Percentiles rank a stretch among this genome's conserved stretches.
These are phyloP conservation scores for Bimuria novae-zelandiae DNA, from an alignment of 2,329 filamentous ascomycete genomes.

Conservation along the genomic window DNA sequence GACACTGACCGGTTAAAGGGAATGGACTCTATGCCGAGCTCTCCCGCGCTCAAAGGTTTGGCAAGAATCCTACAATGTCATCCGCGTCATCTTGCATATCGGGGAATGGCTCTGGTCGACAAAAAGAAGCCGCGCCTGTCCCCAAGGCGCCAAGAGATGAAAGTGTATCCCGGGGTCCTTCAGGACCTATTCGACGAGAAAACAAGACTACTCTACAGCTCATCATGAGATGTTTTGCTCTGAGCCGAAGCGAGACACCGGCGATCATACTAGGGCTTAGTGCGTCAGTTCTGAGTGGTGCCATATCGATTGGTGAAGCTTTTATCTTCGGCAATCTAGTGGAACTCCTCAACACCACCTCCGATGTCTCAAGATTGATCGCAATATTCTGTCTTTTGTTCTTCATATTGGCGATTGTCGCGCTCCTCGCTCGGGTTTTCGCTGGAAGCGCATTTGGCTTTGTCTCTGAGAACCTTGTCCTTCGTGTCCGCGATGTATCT, in stretches of 20 bases:
- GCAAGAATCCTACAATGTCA: constrained; percentile 31
- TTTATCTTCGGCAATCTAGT: constrained; percentile 61
- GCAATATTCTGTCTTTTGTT: constrained; percentile 56
- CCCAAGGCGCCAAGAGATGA: constrained; percentile 4
- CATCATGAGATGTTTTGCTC: constrained; percentile 28
- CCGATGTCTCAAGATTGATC: constrained; percentile 25
- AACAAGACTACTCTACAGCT: constrained; percentile 24
- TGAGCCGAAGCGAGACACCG: constrained; percentile 45
- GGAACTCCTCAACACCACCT: constrained; percentile 55
- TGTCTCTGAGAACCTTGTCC: constrained; percentile 52
- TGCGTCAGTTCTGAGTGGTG: constrained; percentile 53
- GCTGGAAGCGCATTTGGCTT: constrained; percentile 55
- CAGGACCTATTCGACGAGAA: background rate
- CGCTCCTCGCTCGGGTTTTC: constrained; percentile 50
- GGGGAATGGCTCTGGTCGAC: constrained; percentile 13
- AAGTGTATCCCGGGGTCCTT: background rate
- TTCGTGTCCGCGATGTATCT: constrained; percentile 51
- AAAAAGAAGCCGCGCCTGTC: constrained; percentile 17
- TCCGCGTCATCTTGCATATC: constrained; percentile 29
- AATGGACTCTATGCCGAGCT: constrained; percentile 40
- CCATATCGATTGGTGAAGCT: constrained; percentile 63
- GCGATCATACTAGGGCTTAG: constrained; percentile 49
- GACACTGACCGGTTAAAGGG: constrained; percentile 13
- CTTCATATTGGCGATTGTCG: constrained; percentile 59
- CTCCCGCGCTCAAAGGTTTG: constrained; percentile 42